phyloP scores from a whole-genome alignment of 345 rosid genomes.

The Chamaenerion angustifolium region DNA sequence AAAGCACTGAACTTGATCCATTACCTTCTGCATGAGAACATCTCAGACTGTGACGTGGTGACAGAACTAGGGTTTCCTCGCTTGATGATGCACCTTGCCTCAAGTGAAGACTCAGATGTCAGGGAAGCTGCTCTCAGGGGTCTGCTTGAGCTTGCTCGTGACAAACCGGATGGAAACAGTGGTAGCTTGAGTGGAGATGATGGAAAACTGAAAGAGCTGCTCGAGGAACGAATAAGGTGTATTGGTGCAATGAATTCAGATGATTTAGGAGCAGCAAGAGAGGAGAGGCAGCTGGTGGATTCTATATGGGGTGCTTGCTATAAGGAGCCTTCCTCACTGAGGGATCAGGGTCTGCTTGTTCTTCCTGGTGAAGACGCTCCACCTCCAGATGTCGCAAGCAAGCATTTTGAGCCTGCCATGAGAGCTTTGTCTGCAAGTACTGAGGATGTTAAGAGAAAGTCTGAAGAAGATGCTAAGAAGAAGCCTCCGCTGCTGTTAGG shows the following conservation, averaged over 20 bases:
- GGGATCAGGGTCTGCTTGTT: constrained; percentile 55
- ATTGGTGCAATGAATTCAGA: constrained; percentile 57
- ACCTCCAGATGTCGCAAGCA: constrained; percentile 59
- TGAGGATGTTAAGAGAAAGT: constrained; percentile 11
- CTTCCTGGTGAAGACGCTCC: constrained; percentile 68
- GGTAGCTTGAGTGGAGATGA: constrained; percentile 33
- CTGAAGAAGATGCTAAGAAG: constrained; percentile 28
- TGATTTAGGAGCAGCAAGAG: constrained; percentile 68
- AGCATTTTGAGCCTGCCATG: constrained; percentile 70
- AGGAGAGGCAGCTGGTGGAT: constrained; percentile 76
- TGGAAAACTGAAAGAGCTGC: constrained; percentile 50
- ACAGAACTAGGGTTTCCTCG: constrained; percentile 70
- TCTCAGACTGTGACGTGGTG: constrained; percentile 46
- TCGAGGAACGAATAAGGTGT: constrained; percentile 48
- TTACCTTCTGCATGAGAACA: constrained; percentile 66
- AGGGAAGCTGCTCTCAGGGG: constrained; percentile 77
- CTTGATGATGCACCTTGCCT: constrained; percentile 66
- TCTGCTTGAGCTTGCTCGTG: constrained; percentile 51
- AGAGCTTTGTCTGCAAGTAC: constrained; percentile 54
- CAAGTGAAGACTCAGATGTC: constrained; percentile 55
- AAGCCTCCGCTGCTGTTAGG: constrained; percentile 57
- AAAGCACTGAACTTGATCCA: constrained; percentile 83
- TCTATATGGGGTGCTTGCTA: constrained; percentile 61
- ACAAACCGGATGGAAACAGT: constrained; percentile 23
- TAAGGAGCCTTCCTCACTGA: constrained; percentile 53